Evolutionary conservation across 192 early-diverging fungal species (phyloP), one percentile per base, ranked within the genome.

Genomic region (Diversispora eburnea): DNA sequence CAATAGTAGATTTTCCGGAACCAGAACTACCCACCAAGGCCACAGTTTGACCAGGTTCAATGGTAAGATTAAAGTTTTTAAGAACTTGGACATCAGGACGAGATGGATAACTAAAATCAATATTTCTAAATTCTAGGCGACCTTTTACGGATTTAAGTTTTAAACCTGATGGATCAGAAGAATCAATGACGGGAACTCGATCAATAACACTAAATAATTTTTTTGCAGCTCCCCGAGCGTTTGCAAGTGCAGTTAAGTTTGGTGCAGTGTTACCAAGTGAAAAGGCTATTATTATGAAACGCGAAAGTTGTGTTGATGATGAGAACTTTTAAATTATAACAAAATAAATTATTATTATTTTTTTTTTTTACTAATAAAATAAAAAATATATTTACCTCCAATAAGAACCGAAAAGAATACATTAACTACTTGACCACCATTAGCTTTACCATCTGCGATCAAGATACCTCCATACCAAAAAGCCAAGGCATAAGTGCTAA

Each of bases 341-440:
- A 33, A 33, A 33, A 33, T 33, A 33, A 33, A 33, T 33, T 33
- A 33, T 33, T 56, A 15, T 19, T 12, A 19, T 59, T 15, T 25
- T n/a, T 15, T 25, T n/a, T 49, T 4, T 67, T 67, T 19, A 10
- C 12, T 25, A 20, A 63, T 41, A 63, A 63, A 63, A 43, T 12
- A 42, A 60, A 60, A 15, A 8, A 52, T 52, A 3, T 52, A 63
- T 46, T 2, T 49, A 69, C 89, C 88, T 54, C 94, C 96, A 22
- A 96, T 89, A 8, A 95, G 83, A 77, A 96, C 83, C 43, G 90
- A 82, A 79, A 97, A 94, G 77, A 98, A 94, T 62, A 92, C 94
- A 60, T 86, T 90, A n/a, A 95, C 76, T 41, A 96, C 89, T 22
- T 74, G 54, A 3, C 84, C 82, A 66, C 79, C 79, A 25, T 47